Evolutionary conservation across 2,329 filamentous ascomycete genomes (phyloP).

Genomic region (Diaporthe amygdali): DNA sequence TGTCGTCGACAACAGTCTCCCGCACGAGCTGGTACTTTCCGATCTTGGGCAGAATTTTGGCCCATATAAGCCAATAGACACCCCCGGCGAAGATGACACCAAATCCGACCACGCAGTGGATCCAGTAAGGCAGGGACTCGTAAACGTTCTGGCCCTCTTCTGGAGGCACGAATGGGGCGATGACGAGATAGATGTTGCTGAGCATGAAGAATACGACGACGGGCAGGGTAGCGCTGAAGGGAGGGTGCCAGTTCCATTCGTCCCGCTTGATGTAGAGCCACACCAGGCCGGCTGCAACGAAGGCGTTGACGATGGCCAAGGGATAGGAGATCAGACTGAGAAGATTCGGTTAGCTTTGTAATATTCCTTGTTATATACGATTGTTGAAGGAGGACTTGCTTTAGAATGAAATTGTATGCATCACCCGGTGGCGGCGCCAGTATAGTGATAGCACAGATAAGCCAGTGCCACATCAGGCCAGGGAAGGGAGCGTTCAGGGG

Average conservation of each 20-base stretch:
- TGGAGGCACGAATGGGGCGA: slow-evolving; percentile 68
- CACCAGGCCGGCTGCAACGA: slow-evolving; percentile 59
- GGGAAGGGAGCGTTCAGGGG: slow-evolving; percentile 73
- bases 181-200: slow-evolving; percentile 59
- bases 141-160: slow-evolving; percentile 47
- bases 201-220: slow-evolving; percentile 61
- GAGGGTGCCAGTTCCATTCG: slow-evolving; percentile 47
- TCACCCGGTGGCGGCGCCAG: slow-evolving; percentile 66
- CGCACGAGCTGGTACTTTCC: slow-evolving; percentile 61
- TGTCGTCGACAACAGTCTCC: slow-evolving; percentile 57
- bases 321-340: neutral
- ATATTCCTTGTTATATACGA: neutral
- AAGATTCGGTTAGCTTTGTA: neutral
- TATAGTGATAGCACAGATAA: slow-evolving; percentile 72
- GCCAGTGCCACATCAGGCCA: slow-evolving; percentile 70
- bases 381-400: slow-evolving; percentile 36
- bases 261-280: slow-evolving; percentile 65
- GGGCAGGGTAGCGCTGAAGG: slow-evolving; percentile 68
- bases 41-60: slow-evolving; percentile 37
- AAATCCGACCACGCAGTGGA: slow-evolving; percentile 58
- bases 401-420: slow-evolving; percentile 75
- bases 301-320: slow-evolving; percentile 60
- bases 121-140: slow-evolving; percentile 52
- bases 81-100: slow-evolving; percentile 56
- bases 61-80: slow-evolving; percentile 62